Evolutionary conservation across 2,329 filamentous ascomycete genomes (phyloP).

Genomic region (Hymenoscyphus fraxineus): DNA sequence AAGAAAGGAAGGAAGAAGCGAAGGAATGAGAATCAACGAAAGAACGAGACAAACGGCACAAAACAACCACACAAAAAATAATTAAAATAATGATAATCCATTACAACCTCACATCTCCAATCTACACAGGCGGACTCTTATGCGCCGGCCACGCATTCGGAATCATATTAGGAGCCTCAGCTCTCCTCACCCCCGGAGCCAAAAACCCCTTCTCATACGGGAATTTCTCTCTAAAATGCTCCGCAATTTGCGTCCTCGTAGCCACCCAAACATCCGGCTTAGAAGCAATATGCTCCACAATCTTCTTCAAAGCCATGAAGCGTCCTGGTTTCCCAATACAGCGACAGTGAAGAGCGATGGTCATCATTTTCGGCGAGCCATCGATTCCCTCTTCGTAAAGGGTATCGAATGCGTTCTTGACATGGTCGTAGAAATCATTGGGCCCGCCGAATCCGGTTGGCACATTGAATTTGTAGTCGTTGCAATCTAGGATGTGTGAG

Average conservation of each 20-base stretch:
- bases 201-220: slow-evolving; percentile 25
- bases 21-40: background rate
- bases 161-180: slow-evolving; percentile 18
- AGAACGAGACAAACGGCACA: background rate
- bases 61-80: background rate
- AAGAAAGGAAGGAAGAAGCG: too few relatives aligned
- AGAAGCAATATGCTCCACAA: slow-evolving; percentile 48
- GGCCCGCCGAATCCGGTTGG: slow-evolving; percentile 26
- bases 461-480: slow-evolving; percentile 38
- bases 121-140: slow-evolving; percentile 22
- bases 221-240: slow-evolving; percentile 40
- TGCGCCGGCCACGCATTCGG: slow-evolving; percentile 26
- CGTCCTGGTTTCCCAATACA: slow-evolving; percentile 51
- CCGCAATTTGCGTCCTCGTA: slow-evolving; percentile 49
- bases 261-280: slow-evolving; percentile 54
- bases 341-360: slow-evolving; percentile 50
- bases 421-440: slow-evolving; percentile 36
- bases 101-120: background rate
- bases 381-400: slow-evolving; percentile 43
- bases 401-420: slow-evolving; percentile 51
- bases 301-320: slow-evolving; percentile 47
- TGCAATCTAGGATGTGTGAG: slow-evolving; percentile 41
- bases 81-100: background rate
- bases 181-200: slow-evolving; percentile 27
- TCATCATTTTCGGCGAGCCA: slow-evolving; percentile 54